Evolutionary conservation across 2,329 filamentous ascomycete species (phyloP).

Genomic region (Biscogniauxia mediterranea): DNA sequence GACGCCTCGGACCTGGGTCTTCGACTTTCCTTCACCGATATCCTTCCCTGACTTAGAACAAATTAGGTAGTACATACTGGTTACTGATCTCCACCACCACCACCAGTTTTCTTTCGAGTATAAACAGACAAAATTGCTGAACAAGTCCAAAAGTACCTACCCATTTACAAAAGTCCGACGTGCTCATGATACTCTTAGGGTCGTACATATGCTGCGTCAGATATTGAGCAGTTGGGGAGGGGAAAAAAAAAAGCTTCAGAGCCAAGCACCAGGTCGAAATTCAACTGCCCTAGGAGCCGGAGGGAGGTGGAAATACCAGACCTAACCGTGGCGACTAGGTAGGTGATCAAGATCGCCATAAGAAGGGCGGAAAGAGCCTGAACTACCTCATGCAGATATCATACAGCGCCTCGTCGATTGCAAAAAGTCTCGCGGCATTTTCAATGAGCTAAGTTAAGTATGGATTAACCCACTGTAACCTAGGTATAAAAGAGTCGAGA

Average conservation of each 20-base stretch:
- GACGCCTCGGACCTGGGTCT: slow-evolving; percentile 98
- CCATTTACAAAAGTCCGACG: slow-evolving; percentile 99
- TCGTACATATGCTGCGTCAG: slow-evolving; percentile 99
- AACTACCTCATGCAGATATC: slow-evolving; percentile 99
- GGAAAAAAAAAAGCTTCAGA: slow-evolving; percentile 96
- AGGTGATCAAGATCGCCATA: slow-evolving; percentile 99
- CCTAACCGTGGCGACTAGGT: slow-evolving; percentile 99
- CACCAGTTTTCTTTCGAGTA: too few species aligned
- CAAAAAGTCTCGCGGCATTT: slow-evolving; percentile 99
- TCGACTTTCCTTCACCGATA: slow-evolving; percentile 99
- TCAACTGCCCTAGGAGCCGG: slow-evolving; percentile 98
- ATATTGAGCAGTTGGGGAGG: slow-evolving; percentile 94
- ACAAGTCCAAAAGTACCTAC: slow-evolving; percentile 98
- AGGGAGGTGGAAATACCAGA: slow-evolving; percentile 97
- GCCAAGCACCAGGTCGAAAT: slow-evolving; percentile 78
- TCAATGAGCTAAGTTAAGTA: slow-evolving; percentile 65
- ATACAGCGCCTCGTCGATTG: slow-evolving; percentile 99
- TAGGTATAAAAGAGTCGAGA: slow-evolving; percentile 97
- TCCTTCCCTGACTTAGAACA: slow-evolving; percentile 78
- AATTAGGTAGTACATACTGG: too few species aligned
- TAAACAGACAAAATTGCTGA: slow-evolving; percentile 86
- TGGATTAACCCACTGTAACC: slow-evolving; percentile 23
- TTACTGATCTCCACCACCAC: too few species aligned
- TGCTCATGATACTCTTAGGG: slow-evolving; percentile 99
- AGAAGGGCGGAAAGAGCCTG: slow-evolving; percentile 96